Evolutionary conservation across 2,329 filamentous ascomycete genomes (phyloP), one percentile per base, ranked within the genome.

Genomic region (Penicillium crustosum): DNA sequence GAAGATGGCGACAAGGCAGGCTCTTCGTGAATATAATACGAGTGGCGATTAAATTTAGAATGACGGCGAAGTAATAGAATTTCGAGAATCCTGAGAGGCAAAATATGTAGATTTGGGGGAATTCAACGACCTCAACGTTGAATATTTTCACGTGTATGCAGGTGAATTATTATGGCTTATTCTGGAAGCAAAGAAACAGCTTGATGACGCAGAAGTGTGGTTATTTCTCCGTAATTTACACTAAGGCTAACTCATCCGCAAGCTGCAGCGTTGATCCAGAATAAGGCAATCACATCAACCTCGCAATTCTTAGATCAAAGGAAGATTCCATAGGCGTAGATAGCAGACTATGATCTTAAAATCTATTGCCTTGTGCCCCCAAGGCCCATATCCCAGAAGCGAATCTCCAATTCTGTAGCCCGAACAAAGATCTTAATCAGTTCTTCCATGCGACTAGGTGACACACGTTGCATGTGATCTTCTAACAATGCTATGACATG

Each of bases 391-490:
- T 89, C 83, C 89, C 89, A 91, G 70, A 91, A 91, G 1, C 82
- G 85, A 61, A 84, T 86, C 74, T 91, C 89, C 82, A 91, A 85
- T 83, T 90, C 72, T 17, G 91, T 95, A n/a, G 89, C 91, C 66
- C 92, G 89, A 47, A 92, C 85, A 70, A 97, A 97, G 50, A 97
- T 91, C 63, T 84, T 81, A 45, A 93, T 86, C 49, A 97, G 77
- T 70, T 96, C 89, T 66, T 96, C 91, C 57, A 97, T 84, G 43
- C 91, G 82, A 38, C 79, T 80, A 0, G 89, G 86, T 2, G 90
- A 93, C 65, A 93, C 89, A 49, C 86, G 77, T n/a, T 82, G 77
- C 17, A 89, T 87, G 68, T 92, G 83, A 64, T 85, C 83, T 74
- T 97, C 93, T 9, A 97, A 81, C 31, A 95, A 75, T 60, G 85